Base-by-base conservation (phyloP, 495 filamentous ascomycete species). In the Tuber calosporum region DNA sequence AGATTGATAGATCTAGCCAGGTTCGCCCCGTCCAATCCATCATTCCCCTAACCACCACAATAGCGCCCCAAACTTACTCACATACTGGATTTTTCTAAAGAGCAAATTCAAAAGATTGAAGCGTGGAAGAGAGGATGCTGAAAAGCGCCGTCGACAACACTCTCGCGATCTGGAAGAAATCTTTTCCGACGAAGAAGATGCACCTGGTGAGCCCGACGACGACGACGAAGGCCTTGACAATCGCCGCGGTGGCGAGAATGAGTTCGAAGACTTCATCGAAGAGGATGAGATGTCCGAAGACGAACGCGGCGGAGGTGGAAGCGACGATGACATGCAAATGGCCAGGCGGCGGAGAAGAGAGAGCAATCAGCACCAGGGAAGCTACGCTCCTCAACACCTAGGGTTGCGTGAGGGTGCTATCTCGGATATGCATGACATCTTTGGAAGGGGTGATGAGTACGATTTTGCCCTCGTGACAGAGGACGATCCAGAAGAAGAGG, bases 211-310 rank as follows among this genome's bases (percentile, higher is more conserved):
- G n/a, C 75, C 79, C 39, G 87, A 86, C 67, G 91, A 81, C 22
- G 77, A 93, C 34, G 87, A 87, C 41, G 84, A 84, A 36, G 82
- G 86, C 8, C 85, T 87, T 69, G 84, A 85, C 38, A 81, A 84
- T 73, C 82, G 83, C 43, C 83, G 86, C 79, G 83, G 84, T n/a
- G 83, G 87, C 67, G 88, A 87, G 37, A 92, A 97, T 81, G 95
- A 99, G 80, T 93, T 98, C 80, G 95, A 91, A 70, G 95, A 93
- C 81, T 99, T 99, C 84, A 99, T 99, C 79, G 94, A 97, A 79
- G 92, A 97, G 75, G 95, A 97, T 77, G 93, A 91, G 71, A 90
- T 93, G 69, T 78, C 76, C 53, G 93, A 93, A 73, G 93, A 97
- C 74, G 93, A 95, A 71, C 92, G 88, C 58, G 88, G 94, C 77